Base-by-base conservation (phyloP, 1,284 basidiomycete genomes). In the Laetiporus sulphureus region DNA sequence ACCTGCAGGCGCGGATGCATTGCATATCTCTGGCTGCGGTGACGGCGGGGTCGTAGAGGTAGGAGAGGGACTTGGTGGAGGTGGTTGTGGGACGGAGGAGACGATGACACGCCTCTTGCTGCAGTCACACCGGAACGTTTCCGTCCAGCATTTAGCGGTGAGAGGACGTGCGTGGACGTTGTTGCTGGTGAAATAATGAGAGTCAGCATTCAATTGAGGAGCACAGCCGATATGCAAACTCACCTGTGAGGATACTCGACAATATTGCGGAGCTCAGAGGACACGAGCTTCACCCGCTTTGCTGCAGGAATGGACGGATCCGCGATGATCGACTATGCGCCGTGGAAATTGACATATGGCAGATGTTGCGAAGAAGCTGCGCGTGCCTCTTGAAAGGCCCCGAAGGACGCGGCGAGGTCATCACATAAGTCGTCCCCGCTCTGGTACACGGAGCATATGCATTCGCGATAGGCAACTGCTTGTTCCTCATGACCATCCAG, bases 271-370 rank as follows among this genome's bases (percentile, higher is more conserved):
- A 53, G 41, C 15, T 47, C 45, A 11, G 20, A 33, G 10, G 49
- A 45, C 21, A 52, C 25, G 12, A 43, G 38, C 39, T 42, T 41
- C 30, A 45, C 49, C 32, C 44, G 52, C 15, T 36, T 30, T 23
- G 30, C 24, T 12, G 36, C 19, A 5, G 25, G 18, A 12, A 54
- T 29, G n/a, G 35, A 32, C 5, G 54, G 53, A 38, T 58, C 53
- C 31, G 49, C 45, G 25, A 54, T 42, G 23, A 56, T 47, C n/a
- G 54, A 45, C 42, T 47, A 56, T 6, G 45, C 31, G 6, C 52
- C 51, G n/a, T 37, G 36, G 46, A 54, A 55, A 13, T 36, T 27
- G 24, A 49, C 32, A 39, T 36, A 47, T 3, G 25, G 34, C 12
- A 41, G 36, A 2, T 24, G 32, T 23, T 35, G 13, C 6, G 25